phyloP scores from a whole-genome alignment of 148 eudicot genomes.

The Rhododendron mucronatum region DNA sequence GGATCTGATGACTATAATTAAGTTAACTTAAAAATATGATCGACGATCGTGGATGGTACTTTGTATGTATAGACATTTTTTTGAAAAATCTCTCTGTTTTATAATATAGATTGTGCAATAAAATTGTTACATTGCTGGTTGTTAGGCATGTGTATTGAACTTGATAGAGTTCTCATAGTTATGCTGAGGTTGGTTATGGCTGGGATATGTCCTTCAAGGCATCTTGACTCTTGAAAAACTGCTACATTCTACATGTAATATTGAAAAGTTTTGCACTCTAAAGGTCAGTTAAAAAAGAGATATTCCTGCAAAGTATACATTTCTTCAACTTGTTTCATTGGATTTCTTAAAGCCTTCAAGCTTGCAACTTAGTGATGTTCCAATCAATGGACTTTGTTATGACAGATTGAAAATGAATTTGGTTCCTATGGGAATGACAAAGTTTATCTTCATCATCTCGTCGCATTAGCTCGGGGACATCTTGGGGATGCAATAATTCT shows the following conservation, averaged over 20 bases:
- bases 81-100: background rate
- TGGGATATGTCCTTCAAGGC: background rate
- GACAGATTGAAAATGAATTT: conserved; percentile 92
- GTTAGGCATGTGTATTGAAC: background rate
- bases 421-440: conserved; percentile 93
- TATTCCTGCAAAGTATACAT: background rate
- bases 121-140: background rate
- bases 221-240: background rate
- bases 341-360: background rate
- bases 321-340: background rate
- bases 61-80: background rate
- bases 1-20: no score
- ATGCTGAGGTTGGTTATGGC: background rate
- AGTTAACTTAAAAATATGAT: background rate
- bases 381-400: conserved; percentile 17
- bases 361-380: conserved; percentile 3
- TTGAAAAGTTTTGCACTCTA: background rate
- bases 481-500: conserved; percentile 64
- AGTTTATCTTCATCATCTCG: conserved; percentile 72
- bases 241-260: background rate
- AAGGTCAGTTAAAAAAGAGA: background rate
- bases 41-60: background rate
- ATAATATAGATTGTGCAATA: background rate
- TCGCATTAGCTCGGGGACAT: conserved; percentile 57
- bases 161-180: background rate